Percentiles rank a stretch among this genome's conserved stretches.
phyloP scores from a whole-genome alignment of 2,329 filamentous ascomycete species.

The Alternaria metachromatica region DNA sequence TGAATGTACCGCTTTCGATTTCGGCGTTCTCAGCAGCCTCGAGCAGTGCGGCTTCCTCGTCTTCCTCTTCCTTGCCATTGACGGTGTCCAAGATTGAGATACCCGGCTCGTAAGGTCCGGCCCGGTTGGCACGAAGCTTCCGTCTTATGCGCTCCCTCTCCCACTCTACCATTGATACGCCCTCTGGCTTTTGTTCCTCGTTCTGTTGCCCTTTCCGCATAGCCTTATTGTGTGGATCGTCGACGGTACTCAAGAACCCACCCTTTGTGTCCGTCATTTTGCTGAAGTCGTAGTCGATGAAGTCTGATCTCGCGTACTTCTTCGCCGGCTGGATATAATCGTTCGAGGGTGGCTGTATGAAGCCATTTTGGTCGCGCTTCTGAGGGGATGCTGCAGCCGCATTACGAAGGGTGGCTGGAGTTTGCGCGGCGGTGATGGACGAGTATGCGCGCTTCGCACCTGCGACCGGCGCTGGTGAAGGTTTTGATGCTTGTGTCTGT shows the following conservation, averaged over 20 bases:
- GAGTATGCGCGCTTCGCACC: slow-evolving; percentile 77
- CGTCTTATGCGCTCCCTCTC: slow-evolving; percentile 79
- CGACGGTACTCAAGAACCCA: slow-evolving; percentile 87
- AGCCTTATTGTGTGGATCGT: slow-evolving; percentile 88
- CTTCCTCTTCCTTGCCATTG: slow-evolving; percentile 40
- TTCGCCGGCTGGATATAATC: slow-evolving; percentile 73
- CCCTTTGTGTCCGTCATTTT: slow-evolving; percentile 98
- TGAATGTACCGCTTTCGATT: slow-evolving; percentile 36
- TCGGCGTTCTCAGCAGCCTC: slow-evolving; percentile 53
- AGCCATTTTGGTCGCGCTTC: slow-evolving; percentile 45
- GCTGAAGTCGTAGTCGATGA: slow-evolving; percentile 96
- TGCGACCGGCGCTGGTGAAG: slow-evolving; percentile 36
- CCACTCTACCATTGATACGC: slow-evolving; percentile 93
- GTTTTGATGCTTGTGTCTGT: slow-evolving; percentile 32
- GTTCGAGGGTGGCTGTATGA: slow-evolving; percentile 48
- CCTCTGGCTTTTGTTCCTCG: slow-evolving; percentile 73
- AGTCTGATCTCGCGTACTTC: slow-evolving; percentile 80
- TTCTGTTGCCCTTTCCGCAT: slow-evolving; percentile 55
- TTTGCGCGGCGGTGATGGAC: slow-evolving; percentile 63
- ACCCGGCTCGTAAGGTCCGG: slow-evolving; percentile 87
- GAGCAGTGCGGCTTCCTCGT: slow-evolving; percentile 33
- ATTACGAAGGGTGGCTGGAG: slow-evolving; percentile 66
- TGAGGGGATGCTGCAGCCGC: slow-evolving; percentile 62
- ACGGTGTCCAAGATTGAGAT: slow-evolving; percentile 72
- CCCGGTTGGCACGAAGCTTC: slow-evolving; percentile 73